Evolutionary conservation across 2,329 filamentous ascomycete species (phyloP), one percentile per base, ranked within the genome.

Genomic region (Venturiaceae sp.): DNA sequence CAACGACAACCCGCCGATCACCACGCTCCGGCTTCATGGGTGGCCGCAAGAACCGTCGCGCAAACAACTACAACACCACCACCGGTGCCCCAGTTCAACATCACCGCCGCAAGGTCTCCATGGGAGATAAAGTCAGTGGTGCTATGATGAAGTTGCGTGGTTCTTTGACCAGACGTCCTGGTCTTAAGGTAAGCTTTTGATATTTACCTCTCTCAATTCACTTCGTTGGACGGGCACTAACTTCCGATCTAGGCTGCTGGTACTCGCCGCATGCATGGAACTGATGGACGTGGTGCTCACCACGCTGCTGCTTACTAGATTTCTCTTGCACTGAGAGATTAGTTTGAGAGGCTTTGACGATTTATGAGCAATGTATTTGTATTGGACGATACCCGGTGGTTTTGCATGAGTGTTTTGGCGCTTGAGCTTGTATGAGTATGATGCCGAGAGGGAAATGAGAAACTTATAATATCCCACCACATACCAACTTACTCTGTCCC

Each of bases 121-220:
- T 92, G 63, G 86, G 86, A 52, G 88, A 92, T 75, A 92, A 92
- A 73, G 80, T 92, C 64, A 85, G 81, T 54, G 89, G 89, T 19
- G 88, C 87, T 0, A 75, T 92, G 70, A 78, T 88, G 75, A 89
- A 82, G 75, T 72, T 92, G 62, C 84, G 83, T 71, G 88, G 89
- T 7, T 82, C 77, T 57, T 68, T 92, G 59, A 91, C 85, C 1
- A 72, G 82, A 53, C 78, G 83, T 41, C 85, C 87, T 2, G 88
- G 85, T 26, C 74, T 87, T 63, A 92, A 92, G 84, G 83, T 83
- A 67, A 64, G 66, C 62, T 52, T 56, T 16, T 50, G n/a, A 11
- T 41, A 3, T 58, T 53, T 21, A 7, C 13, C 34, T 23, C 33
- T 0, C 30, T 53, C 3, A 1, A 19, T n/a, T n/a, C n/a, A n/a